phyloP scores from a whole-genome alignment of 768 basidiomycete genomes.

The Leccinellum albellum region DNA sequence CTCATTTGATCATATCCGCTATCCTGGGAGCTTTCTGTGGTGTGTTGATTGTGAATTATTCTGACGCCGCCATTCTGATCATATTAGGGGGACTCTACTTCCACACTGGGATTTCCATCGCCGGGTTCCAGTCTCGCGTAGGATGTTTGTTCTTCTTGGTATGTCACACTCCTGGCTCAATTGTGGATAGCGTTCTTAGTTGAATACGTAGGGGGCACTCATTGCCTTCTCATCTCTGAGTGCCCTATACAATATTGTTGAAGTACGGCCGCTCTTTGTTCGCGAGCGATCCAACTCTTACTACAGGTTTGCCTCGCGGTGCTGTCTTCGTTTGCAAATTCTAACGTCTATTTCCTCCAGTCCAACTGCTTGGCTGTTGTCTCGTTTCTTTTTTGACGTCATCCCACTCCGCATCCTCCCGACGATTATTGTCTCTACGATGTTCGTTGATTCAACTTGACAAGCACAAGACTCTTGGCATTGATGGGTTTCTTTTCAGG shows the following conservation, averaged over 20 bases:
- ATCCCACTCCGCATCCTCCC: slow-evolving; percentile 86
- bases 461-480: background rate
- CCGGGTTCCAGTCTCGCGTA: slow-evolving; percentile 92
- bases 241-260: slow-evolving; percentile 84
- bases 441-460: slow-evolving; percentile 45
- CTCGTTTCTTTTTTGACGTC: slow-evolving; percentile 84
- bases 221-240: slow-evolving; percentile 90
- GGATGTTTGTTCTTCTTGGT: slow-evolving; percentile 94
- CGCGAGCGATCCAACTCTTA: slow-evolving; percentile 83
- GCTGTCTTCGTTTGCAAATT: background rate
- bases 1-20: slow-evolving; percentile 68
- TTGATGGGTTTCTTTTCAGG: slow-evolving; percentile 33
- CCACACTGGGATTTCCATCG: slow-evolving; percentile 73
- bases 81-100: slow-evolving; percentile 77
- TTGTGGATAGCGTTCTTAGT: slow-evolving; percentile 4
- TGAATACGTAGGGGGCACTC: slow-evolving; percentile 62
- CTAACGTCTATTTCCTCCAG: slow-evolving; percentile 34
- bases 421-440: slow-evolving; percentile 79
- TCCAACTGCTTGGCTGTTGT: slow-evolving; percentile 88
- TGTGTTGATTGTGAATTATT: slow-evolving; percentile 28
- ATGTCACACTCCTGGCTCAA: slow-evolving; percentile 4
- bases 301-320: slow-evolving; percentile 57
- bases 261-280: slow-evolving; percentile 80
- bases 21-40: slow-evolving; percentile 86
- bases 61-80: background rate